Conservation (phyloP, 2,329 filamentous ascomycete genomes). For the Alternaria brassicae region DNA sequence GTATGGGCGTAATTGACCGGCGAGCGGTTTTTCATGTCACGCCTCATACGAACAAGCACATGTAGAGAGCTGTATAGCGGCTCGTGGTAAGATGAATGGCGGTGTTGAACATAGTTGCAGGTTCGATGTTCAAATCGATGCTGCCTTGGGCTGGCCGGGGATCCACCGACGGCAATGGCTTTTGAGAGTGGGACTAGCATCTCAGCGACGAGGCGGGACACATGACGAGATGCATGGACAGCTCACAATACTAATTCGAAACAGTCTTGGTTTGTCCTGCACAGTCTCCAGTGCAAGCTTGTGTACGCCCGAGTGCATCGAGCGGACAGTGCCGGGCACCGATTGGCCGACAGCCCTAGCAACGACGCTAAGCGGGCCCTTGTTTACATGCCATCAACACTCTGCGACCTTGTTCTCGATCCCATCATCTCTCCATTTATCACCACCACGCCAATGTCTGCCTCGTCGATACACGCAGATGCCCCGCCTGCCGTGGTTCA, state of each 20-base stretch:
- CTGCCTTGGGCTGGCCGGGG: slow-evolving; percentile 33
- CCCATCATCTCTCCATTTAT: slow-evolving; percentile 34
- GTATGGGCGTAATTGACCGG: slow-evolving; percentile 14
- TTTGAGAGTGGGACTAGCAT: neutral
- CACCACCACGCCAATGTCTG: slow-evolving; percentile 45
- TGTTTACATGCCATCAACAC: slow-evolving; percentile 29
- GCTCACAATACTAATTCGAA: slow-evolving; percentile 4
- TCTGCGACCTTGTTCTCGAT: slow-evolving; percentile 34
- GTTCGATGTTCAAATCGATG: slow-evolving; percentile 22
- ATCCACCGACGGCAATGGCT: slow-evolving; percentile 25
- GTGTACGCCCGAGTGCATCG: slow-evolving; percentile 13
- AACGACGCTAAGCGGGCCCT: slow-evolving; percentile 17
- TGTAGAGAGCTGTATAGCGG: neutral
- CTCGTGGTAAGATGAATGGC: neutral
- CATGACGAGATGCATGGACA: slow-evolving; percentile 2
- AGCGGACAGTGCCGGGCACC: slow-evolving; percentile 6
- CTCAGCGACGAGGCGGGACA: slow-evolving; percentile 4
- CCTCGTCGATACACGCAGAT: slow-evolving; percentile 59
- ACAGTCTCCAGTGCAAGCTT: slow-evolving; percentile 3
- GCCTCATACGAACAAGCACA: neutral
- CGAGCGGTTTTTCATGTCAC: slow-evolving; percentile 13
- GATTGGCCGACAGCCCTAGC: slow-evolving; percentile 18
- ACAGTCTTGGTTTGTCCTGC: neutral
- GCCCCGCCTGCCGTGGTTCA: slow-evolving; percentile 64
- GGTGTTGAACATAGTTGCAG: slow-evolving; percentile 2